Evolutionary conservation across 1,284 basidiomycete species (phyloP), one percentile per base, ranked within the genome.

Genomic region (Marasmius fiardii): DNA sequence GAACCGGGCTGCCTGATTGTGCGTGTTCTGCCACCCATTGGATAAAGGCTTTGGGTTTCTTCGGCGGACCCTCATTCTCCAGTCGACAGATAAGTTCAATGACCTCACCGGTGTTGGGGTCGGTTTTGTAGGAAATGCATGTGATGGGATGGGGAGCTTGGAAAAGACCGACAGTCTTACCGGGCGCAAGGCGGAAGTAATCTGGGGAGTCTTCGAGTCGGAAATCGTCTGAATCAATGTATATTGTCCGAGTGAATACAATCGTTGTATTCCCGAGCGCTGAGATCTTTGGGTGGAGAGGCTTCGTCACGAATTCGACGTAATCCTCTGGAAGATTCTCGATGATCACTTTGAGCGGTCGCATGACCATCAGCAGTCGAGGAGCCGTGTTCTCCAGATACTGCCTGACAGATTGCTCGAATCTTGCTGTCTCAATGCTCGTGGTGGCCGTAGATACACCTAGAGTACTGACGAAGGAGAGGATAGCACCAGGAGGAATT

Each of bases 121-220:
- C 88, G 3, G 80, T 87, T 72, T 86, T 88, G 79, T 89, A 93
- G 8, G 90, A 92, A 12, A 85, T 90, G 72, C 93, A 97, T n/a
- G 93, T 95, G 69, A 99, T 92, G 6, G 95, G 93, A 72, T 88
- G 78, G 3, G 95, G 95, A n/a, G 90, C 95, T 71, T 96, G 91
- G 79, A 98, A 95, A 31, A 99, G 78, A 24, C 97, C 97, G 43
- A 99, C 96, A 0, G 93, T 93, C 78, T 98, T 98, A 44, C 95
- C 95, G 2, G 97, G 97, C 2, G 95, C 95, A 43, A 99, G 85
- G 21, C 97, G 88, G 86, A 97, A 99, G 76, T 98, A 99, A 70
- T 99, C 96, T 61, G 90, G 88, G 18, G 93, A 93, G 67, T 97
- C 95, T 64, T 91, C 84, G 26, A 88, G 74, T 53, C 96, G 82